Percentiles rank a stretch among this genome's conserved stretches.
phyloP scores from a whole-genome alignment of 192 early-diverging fungal species.

The Phlyctochytrium planicorne region DNA sequence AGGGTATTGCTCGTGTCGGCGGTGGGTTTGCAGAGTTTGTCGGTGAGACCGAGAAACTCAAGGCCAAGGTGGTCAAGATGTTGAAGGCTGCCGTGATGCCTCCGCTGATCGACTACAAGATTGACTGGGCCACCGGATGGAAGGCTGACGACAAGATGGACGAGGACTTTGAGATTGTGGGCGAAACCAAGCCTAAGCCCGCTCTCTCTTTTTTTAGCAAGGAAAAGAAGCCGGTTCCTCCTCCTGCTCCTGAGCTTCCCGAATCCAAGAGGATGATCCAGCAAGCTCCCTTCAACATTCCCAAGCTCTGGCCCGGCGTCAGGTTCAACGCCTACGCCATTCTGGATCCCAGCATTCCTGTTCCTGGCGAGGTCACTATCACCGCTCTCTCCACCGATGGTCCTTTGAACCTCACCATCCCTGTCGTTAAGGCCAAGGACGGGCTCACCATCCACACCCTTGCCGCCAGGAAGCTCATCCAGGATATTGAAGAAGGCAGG shows the following conservation, averaged over 20 bases:
- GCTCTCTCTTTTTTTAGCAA: neutral
- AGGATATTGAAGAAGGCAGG: conserved; percentile 45
- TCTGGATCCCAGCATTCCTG: conserved; percentile 25
- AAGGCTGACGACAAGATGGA: neutral
- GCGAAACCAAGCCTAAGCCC: conserved; percentile 10
- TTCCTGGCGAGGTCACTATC: conserved; percentile 31
- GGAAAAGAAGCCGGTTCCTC: conserved; percentile 7
- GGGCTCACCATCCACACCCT: conserved; percentile 35
- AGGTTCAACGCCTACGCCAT: conserved; percentile 42
- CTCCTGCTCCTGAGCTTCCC: conserved; percentile 22
- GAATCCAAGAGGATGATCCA: conserved; percentile 19
- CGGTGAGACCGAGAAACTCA: conserved; percentile 44
- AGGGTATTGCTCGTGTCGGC: conserved; percentile 48
- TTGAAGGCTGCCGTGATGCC: conserved; percentile 46
- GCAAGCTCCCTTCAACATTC: conserved; percentile 36
- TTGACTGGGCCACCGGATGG: conserved; percentile 27
- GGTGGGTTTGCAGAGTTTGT: conserved; percentile 51
- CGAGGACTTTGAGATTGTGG: conserved; percentile 33
- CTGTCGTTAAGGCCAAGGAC: conserved; percentile 19
- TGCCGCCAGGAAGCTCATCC: conserved; percentile 46
- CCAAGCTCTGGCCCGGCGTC: conserved; percentile 30
- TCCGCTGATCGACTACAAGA: conserved; percentile 43
- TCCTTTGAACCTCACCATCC: conserved; percentile 40
- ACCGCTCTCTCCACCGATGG: conserved; percentile 34
- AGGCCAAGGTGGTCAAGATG: conserved; percentile 53